phyloP scores from a whole-genome alignment of 2,329 filamentous ascomycete genomes.

The Paraconiothyrium sp. region DNA sequence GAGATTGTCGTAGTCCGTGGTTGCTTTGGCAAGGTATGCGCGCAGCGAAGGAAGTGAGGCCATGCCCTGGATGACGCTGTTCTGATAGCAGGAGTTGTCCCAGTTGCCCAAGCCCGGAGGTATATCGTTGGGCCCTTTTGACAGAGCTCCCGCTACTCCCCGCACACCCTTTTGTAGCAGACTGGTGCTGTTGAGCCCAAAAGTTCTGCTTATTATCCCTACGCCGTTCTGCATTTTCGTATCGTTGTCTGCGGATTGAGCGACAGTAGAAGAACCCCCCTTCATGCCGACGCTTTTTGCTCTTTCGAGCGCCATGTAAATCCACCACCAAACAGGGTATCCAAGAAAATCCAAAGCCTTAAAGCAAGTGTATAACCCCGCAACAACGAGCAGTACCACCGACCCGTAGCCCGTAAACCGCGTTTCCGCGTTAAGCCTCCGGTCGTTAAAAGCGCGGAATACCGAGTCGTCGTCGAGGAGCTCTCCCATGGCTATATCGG shows the following conservation, averaged over 20 bases:
- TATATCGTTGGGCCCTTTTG: constrained; percentile 40
- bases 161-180: constrained; percentile 48
- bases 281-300: constrained; percentile 19
- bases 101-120: constrained; percentile 81
- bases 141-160: constrained; percentile 49
- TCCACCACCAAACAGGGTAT: constrained; percentile 57
- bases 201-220: constrained; percentile 40
- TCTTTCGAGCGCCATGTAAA: constrained; percentile 51
- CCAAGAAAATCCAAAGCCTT: constrained; percentile 39
- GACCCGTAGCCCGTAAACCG: constrained; percentile 26
- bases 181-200: constrained; percentile 51
- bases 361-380: constrained; percentile 40
- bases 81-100: constrained; percentile 98
- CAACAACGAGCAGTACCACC: constrained; percentile 30
- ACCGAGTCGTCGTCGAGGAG: constrained; percentile 15
- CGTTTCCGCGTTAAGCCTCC: constrained; percentile 17
- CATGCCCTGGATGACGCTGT: constrained; percentile 86
- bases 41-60: constrained; percentile 77
- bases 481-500: constrained; percentile 12
- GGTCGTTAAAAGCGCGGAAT: constrained; percentile 21
- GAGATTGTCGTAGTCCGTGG: constrained; percentile 46
- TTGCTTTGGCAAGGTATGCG: constrained; percentile 64
- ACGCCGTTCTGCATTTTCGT: constrained; percentile 33
- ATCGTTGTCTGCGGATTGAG: constrained; percentile 22
- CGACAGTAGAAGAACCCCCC: constrained; percentile 16